phyloP scores from a whole-genome alignment of 2,329 filamentous ascomycete genomes.

The Botrytis sinoallii region DNA sequence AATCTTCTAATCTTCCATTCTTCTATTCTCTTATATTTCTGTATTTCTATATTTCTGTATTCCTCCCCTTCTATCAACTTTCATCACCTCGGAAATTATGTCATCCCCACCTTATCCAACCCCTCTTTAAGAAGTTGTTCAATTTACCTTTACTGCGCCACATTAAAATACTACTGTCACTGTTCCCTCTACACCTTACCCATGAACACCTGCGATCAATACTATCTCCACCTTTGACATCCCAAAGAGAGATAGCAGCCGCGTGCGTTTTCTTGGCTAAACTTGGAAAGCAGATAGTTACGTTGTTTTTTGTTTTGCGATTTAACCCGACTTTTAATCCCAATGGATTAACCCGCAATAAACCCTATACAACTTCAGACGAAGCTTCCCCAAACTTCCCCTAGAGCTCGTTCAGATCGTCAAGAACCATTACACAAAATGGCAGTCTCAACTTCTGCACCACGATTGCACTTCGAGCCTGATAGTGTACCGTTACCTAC shows the following conservation, averaged over 20 bases:
- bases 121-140: slow-evolving; percentile 6
- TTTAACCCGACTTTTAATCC: not conserved
- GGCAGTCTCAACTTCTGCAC: slow-evolving; percentile 29
- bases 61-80: not conserved
- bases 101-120: slow-evolving; percentile 9
- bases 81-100: not conserved
- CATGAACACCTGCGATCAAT: not conserved
- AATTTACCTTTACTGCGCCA: slow-evolving; percentile 11
- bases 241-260: not conserved
- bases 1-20: not conserved
- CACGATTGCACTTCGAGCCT: slow-evolving; percentile 31
- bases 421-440: slow-evolving; percentile 20
- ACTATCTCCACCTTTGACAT: slow-evolving; percentile 10
- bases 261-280: not conserved
- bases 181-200: not conserved
- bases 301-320: not conserved
- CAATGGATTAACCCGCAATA: slow-evolving; percentile 3
- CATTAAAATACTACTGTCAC: slow-evolving; percentile 6
- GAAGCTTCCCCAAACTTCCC: not conserved
- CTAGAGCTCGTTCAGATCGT: not conserved
- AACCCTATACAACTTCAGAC: not conserved
- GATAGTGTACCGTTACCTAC: slow-evolving; percentile 29
- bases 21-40: not conserved
- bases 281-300: not conserved
- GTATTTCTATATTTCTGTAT: not conserved